Evolutionary conservation across 2,329 filamentous ascomycete species (phyloP).

Genomic region (Claviceps sp.): DNA sequence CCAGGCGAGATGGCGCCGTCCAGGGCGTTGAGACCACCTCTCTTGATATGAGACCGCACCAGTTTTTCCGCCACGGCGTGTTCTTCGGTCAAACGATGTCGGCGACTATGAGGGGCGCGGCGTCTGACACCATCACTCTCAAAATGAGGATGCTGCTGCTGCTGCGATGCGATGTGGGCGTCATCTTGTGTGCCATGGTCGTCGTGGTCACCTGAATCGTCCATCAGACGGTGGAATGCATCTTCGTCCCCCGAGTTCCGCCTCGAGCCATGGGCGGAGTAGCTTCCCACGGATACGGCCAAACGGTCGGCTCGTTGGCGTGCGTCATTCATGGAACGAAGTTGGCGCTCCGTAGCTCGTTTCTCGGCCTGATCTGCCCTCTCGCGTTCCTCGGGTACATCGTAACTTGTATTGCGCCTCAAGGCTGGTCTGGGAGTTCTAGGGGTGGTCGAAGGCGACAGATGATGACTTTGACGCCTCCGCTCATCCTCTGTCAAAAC

Average conservation of each 20-base stretch:
- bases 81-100: conserved; percentile 9
- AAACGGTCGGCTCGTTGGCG: conserved; percentile 24
- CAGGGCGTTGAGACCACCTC: conserved; percentile 16
- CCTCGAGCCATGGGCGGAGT: conserved; percentile 23
- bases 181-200: conserved; percentile 9
- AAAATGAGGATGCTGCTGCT: background rate
- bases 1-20: conserved; percentile 16
- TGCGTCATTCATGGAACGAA: conserved; percentile 27
- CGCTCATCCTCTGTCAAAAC: conserved; percentile 21
- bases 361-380: conserved; percentile 26
- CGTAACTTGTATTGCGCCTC: conserved; percentile 30
- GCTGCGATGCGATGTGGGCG: conserved; percentile 6
- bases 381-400: conserved; percentile 25
- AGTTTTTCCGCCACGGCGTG: conserved; percentile 21
- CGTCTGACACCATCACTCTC: conserved; percentile 8
- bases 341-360: conserved; percentile 22
- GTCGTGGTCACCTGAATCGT: conserved; percentile 16
- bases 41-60: conserved; percentile 20
- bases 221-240: conserved; percentile 20
- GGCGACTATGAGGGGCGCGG: conserved; percentile 14
- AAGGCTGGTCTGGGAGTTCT: conserved; percentile 23
- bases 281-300: conserved; percentile 25
- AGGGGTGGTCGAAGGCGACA: conserved; percentile 4
- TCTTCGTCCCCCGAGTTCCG: conserved; percentile 21
- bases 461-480: conserved; percentile 7